A percentile compares a stretch with the other conserved stretches of the same genome.
phyloP scores from a whole-genome alignment of 306 rosid species.

The Begonia peltatifolia region DNA sequence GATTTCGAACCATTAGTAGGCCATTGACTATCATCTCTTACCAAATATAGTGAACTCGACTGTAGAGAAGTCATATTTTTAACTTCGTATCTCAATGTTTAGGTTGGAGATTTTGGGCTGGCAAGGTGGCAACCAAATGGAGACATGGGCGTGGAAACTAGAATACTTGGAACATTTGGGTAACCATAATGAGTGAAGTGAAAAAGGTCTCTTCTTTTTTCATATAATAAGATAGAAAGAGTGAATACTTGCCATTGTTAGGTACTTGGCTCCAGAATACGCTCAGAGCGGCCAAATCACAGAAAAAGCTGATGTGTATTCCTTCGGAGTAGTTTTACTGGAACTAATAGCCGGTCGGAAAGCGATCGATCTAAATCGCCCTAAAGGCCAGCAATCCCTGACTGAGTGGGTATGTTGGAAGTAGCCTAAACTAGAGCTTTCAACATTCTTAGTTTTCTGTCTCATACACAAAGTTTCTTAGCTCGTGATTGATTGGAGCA shows the following conservation, averaged over 20 bases:
- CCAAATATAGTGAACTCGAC: neutral
- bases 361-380: conserved; percentile 68
- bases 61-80: neutral
- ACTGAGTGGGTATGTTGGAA: conserved; percentile 67
- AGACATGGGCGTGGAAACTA: conserved; percentile 74
- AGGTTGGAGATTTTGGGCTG: conserved; percentile 99
- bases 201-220: neutral
- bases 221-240: neutral
- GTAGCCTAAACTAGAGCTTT: neutral
- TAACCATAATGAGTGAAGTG: conserved; percentile 9
- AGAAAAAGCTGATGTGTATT: conserved; percentile 92
- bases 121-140: conserved; percentile 99
- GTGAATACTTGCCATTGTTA: conserved; percentile 9
- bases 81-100: conserved; percentile 10
- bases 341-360: conserved; percentile 90
- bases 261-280: conserved; percentile 96
- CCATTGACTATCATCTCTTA: conserved; percentile 10
- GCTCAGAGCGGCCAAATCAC: conserved; percentile 96
- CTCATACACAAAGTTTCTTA: too few species aligned
- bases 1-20: conserved; percentile 92
- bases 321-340: conserved; percentile 75
- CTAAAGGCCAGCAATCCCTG: conserved; percentile 91
- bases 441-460: neutral
- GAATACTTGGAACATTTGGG: conserved; percentile 96
- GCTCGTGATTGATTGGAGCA: conserved; percentile 11